A percentile compares a stretch with the other conserved stretches of the same genome.
Conservation (phyloP, 495 filamentous ascomycete species). For the Trichoderma reesei region DNA sequence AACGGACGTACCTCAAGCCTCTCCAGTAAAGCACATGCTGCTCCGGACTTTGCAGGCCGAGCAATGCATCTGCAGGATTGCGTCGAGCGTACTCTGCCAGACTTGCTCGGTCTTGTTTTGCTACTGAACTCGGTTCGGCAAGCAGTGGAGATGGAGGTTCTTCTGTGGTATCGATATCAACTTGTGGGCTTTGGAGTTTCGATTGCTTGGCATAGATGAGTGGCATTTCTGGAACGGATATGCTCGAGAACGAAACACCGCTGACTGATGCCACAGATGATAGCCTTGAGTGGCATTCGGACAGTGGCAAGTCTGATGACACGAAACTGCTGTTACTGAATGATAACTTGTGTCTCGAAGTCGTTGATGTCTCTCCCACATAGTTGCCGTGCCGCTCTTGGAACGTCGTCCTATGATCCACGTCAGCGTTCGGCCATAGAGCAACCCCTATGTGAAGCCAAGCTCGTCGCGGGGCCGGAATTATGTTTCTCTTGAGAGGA, state of each 20-base stretch:
- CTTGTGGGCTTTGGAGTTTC: not conserved
- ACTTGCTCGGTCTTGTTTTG: not conserved
- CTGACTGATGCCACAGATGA: constrained; percentile 32
- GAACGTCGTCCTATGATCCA: not conserved
- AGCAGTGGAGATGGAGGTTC: not conserved
- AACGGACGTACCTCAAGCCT: not conserved
- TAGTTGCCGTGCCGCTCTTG: not conserved
- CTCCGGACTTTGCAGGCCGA: not conserved
- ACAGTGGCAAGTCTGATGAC: constrained; percentile 27
- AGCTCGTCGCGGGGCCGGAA: not conserved
- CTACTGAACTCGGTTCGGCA: not conserved
- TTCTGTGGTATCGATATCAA: not conserved
- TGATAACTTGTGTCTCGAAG: constrained; percentile 31
- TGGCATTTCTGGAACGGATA: constrained; percentile 11
- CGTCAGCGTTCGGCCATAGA: not conserved
- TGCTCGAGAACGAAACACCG: constrained; percentile 15
- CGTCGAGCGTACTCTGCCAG: not conserved
- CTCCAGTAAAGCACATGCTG: not conserved
- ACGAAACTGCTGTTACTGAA: constrained; percentile 30
- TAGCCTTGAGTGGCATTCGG: constrained; percentile 29
- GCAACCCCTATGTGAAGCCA: not conserved
- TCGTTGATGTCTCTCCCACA: not conserved
- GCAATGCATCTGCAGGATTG: not conserved
- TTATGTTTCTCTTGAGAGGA: not conserved
- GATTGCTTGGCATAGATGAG: constrained; percentile 6